Conservation (phyloP, 192 early-diverging fungal species). For the Lobosporangium transversale region DNA sequence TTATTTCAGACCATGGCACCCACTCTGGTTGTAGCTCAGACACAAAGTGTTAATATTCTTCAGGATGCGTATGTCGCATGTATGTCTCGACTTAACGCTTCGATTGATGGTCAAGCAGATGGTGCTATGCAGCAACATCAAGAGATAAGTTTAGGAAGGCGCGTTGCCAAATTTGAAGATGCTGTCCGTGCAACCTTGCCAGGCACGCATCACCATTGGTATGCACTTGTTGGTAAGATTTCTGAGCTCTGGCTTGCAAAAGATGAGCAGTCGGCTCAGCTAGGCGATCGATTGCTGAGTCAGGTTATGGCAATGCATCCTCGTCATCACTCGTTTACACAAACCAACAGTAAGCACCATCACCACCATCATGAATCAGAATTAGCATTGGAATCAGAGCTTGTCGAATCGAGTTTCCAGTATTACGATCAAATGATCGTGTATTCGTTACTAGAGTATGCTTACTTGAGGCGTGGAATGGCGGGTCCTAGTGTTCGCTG, state of each 20-base stretch:
- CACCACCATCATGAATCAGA: slow-evolving; percentile 1
- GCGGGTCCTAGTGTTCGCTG: slow-evolving; percentile 42
- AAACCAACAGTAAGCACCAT: no score
- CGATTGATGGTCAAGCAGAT: background rate
- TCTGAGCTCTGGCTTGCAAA: slow-evolving; percentile 50
- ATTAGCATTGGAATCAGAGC: background rate
- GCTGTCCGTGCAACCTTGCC: slow-evolving; percentile 39
- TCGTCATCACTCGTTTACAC: slow-evolving; percentile 33
- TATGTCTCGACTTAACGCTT: slow-evolving; percentile 40
- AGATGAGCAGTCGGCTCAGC: slow-evolving; percentile 26
- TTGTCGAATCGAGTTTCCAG: slow-evolving; percentile 39
- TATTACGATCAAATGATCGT: slow-evolving; percentile 51
- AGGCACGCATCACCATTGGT: slow-evolving; percentile 50
- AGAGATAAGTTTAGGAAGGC: background rate
- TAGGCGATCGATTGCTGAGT: slow-evolving; percentile 45
- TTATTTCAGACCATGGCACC: slow-evolving; percentile 50
- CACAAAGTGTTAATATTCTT: slow-evolving; percentile 30
- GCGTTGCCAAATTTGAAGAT: slow-evolving; percentile 36
- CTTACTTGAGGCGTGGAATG: slow-evolving; percentile 47
- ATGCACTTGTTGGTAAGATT: slow-evolving; percentile 49
- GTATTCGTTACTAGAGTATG: slow-evolving; percentile 47
- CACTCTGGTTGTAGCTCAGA: slow-evolving; percentile 44
- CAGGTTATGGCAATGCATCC: slow-evolving; percentile 51
- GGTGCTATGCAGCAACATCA: background rate
- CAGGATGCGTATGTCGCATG: slow-evolving; percentile 47